Base-by-base conservation (phyloP, 805 yeast genomes). In the Cyberlindnera samutprakarnensis region DNA sequence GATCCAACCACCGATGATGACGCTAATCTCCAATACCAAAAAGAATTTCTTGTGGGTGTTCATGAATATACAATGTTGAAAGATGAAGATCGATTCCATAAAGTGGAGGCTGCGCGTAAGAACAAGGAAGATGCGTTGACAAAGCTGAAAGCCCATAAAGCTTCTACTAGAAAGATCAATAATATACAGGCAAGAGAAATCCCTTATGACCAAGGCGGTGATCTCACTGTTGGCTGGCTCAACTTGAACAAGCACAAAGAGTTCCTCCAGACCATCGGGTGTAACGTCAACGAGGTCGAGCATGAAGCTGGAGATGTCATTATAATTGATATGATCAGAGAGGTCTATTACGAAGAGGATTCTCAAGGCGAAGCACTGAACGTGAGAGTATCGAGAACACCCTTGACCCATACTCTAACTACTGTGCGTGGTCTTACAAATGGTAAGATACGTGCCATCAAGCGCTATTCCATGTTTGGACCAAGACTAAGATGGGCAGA, bases 271-370 rank as follows among this genome's bases (percentile, higher is more conserved):
- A 26, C 39, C 3, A 24, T 40, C 9, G 54, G 53, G 2, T 35
- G 47, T 13, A 38, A 43, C 9, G 29, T 44, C 19, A 32, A 38
- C 24, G 41, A 54, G 2, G 43, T 49, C n/a, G 33, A 46, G 0
- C 66, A 59, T 39, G 38, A 52, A 8, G 49, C 57, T 3, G 90
- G 88, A 6, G 84, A 80, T 49, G 60, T 72, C 0, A 46, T 82
- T 2, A 52, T 82, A 3, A 54, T 78, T 21, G 69, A 59, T 51
- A 61, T 53, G 39, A 40, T 36, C 40, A 65, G 61, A 43, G 59
- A 42, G 32, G 44, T 54, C 36, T 64, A 47, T 37, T 60, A 57
- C 39, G 60, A 56, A 23, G 37, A 28, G 2, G 61, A 57, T 39
- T 33, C 56, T 4, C 34, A 37, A 17, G 80, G 78, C 0, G 38